Conservation (phyloP, 257 asterid species). For the Oldenlandia corymbosa region DNA sequence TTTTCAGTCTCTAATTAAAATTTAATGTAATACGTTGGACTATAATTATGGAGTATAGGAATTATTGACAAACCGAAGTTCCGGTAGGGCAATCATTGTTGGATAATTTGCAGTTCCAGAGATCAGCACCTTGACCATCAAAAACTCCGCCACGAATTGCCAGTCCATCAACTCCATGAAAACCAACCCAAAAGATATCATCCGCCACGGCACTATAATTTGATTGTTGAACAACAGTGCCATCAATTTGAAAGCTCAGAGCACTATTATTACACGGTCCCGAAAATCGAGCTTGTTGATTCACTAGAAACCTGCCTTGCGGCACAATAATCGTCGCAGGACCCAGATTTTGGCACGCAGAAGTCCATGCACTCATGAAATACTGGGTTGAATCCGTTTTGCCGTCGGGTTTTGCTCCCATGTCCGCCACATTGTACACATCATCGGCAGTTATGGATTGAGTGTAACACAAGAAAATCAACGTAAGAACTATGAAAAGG, state of each 20-base stretch:
- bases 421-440: slow-evolving; percentile 25
- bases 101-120: slow-evolving; percentile 55
- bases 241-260: slow-evolving; percentile 28
- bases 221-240: slow-evolving; percentile 43
- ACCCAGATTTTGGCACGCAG: slow-evolving; percentile 35
- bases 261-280: slow-evolving; percentile 43
- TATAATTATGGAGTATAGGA: not conserved
- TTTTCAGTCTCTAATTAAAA: too few relatives aligned
- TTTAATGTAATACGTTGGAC: too few relatives aligned
- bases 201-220: slow-evolving; percentile 28
- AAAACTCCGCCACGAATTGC: slow-evolving; percentile 43
- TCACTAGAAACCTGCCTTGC: slow-evolving; percentile 34
- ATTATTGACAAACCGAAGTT: slow-evolving; percentile 30
- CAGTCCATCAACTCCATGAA: slow-evolving; percentile 35
- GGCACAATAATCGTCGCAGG: slow-evolving; percentile 43
- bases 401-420: slow-evolving; percentile 58
- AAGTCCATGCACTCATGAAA: slow-evolving; percentile 41
- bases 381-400: slow-evolving; percentile 39
- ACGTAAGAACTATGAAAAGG: slow-evolving; percentile 7
- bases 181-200: slow-evolving; percentile 33
- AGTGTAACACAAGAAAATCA: slow-evolving; percentile 11
- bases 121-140: slow-evolving; percentile 39
- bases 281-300: slow-evolving; percentile 17
- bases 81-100: slow-evolving; percentile 41
- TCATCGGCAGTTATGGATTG: slow-evolving; percentile 15